A percentile compares a stretch with the other conserved stretches of the same genome.
phyloP scores from a whole-genome alignment of 805 yeast species.

The Candida insectorum region DNA sequence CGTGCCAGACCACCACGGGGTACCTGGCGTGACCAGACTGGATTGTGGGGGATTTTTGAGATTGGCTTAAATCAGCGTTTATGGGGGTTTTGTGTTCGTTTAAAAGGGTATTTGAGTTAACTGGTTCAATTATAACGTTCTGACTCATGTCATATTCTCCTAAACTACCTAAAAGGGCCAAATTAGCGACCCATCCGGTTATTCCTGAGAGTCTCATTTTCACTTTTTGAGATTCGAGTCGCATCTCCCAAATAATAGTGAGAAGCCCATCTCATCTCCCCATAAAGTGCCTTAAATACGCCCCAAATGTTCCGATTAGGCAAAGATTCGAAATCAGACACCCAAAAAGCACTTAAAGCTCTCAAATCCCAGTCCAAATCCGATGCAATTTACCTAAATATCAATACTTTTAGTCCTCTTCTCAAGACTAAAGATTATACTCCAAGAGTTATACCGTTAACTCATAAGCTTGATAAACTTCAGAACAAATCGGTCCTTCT shows the following conservation, averaged over 20 bases:
- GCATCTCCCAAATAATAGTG: too few species aligned
- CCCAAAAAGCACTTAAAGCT: constrained; percentile 8
- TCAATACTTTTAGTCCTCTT: constrained; percentile 29
- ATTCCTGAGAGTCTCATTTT: too few species aligned
- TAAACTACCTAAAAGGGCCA: too few species aligned
- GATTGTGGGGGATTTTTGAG: too few species aligned
- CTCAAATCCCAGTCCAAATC: constrained; percentile 13
- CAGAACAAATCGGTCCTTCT: constrained; percentile 53
- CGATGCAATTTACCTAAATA: constrained; percentile 26
- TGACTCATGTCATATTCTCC: too few species aligned
- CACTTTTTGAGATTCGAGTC: too few species aligned
- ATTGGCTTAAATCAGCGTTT: too few species aligned
- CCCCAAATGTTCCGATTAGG: constrained; percentile 5
- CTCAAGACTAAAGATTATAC: constrained; percentile 33
- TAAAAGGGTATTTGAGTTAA: too few species aligned
- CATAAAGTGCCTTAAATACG: too few species aligned
- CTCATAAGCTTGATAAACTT: constrained; percentile 47
- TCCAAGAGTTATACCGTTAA: constrained; percentile 48
- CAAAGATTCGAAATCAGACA: constrained; percentile 5
- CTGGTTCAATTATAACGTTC: too few species aligned
- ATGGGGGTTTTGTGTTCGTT: too few species aligned
- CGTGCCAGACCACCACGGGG: constrained; percentile 80
- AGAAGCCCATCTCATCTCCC: constrained; percentile 1
- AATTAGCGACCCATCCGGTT: too few species aligned
- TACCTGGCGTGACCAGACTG: constrained; percentile 6